Base-by-base conservation (phyloP, 768 basidiomycete genomes). In the Strobilomyces echinocephalus region DNA sequence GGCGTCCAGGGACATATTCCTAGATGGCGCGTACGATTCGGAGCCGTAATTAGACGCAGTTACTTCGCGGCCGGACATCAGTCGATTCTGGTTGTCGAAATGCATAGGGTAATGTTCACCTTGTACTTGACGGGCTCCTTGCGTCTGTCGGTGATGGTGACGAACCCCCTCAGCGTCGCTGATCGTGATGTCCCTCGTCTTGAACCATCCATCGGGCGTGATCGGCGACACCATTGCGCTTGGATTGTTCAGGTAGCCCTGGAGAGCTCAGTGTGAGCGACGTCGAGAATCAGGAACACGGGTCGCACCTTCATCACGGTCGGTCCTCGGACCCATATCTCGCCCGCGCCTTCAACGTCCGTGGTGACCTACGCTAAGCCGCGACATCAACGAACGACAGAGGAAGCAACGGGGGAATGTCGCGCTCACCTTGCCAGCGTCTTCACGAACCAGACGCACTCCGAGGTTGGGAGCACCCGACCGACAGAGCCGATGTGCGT, bases 1-100 rank as follows among this genome's bases (percentile, higher is more conserved):
- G 1, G 83, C 78, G 55, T 83, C 84, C 59, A 88, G 85, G 80
- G 97, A 97, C 95, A 97, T 97, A 62, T 97, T 97, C 31, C 91
- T 74, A 0, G 91, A 93, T 0, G 95, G 95, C 0, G 94, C 95
- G 62, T 97, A 97, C 0, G 88, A 89, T 65, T 97, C 94, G 4
- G 90, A 90, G 4, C 93, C 93, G 59, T 88, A 85, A 63, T 90
- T 88, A 0, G 90, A 92, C 42, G 77, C 77, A 0, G 84, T 79
- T 41, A 92, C 91, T 55, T 89, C 89, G 28, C 84, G 80, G 56
- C 87, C 80, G 50, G 83, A 87, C 0, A 88, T 91, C 49, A 88
- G 79, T 49, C 85, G 78, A 62, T 86, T 92, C 8, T 84, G 82
- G 8, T 82, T 83, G 60, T 94, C 92, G 56, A 81, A 91, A n/a